Conservation (phyloP, 345 rosid species). For the Eucalyptus curtisii region DNA sequence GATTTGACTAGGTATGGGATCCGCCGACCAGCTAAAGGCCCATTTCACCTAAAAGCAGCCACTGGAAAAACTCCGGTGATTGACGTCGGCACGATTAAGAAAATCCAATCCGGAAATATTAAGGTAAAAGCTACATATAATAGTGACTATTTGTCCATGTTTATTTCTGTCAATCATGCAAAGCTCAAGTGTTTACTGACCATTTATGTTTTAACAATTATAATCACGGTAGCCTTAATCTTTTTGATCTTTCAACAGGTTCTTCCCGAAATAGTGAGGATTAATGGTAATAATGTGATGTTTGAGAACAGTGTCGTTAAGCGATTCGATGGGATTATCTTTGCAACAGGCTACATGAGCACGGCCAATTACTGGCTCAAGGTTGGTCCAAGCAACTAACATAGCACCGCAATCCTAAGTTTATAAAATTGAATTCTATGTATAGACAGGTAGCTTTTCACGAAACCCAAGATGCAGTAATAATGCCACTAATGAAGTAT, state of each 20-base stretch:
- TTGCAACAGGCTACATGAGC: conserved; percentile 1
- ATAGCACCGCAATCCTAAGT: background rate
- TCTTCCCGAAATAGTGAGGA: background rate
- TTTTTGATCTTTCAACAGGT: background rate
- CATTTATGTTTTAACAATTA: background rate
- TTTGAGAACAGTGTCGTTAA: background rate
- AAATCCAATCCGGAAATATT: background rate
- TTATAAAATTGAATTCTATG: background rate
- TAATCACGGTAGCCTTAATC: background rate
- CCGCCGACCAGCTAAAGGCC: background rate
- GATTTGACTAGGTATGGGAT: conserved; percentile 1
- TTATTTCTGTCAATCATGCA: background rate
- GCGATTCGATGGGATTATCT: background rate
- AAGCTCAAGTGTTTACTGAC: background rate
- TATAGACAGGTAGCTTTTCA: background rate
- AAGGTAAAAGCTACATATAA: background rate
- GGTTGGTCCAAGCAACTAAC: background rate
- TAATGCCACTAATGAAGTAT: background rate
- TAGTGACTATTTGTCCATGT: background rate
- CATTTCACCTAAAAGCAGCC: background rate
- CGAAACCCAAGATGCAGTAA: background rate
- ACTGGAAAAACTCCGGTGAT: background rate
- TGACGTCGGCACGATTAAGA: background rate
- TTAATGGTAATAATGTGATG: background rate
- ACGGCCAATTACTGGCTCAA: background rate